Conservation (phyloP, 2,329 filamentous ascomycete species). For the Colletotrichum scovillei region DNA sequence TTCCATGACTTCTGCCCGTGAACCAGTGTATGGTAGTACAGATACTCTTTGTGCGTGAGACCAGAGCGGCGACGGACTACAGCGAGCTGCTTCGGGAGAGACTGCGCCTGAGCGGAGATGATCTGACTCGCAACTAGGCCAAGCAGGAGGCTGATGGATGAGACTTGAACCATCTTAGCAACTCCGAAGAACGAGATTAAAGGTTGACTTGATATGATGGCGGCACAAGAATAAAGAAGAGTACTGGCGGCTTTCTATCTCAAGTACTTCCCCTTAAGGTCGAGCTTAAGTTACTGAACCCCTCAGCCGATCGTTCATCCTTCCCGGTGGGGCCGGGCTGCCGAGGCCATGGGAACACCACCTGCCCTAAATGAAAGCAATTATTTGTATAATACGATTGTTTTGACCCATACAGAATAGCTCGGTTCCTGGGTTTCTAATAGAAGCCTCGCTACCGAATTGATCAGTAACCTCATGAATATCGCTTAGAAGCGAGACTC, state of each 20-base stretch:
- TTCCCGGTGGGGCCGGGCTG: neutral
- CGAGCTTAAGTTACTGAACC: too few species aligned
- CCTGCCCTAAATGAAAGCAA: neutral
- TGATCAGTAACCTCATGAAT: neutral
- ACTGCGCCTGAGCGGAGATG: neutral
- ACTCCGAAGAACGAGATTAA: neutral
- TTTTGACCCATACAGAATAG: too few species aligned
- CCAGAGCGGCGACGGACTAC: conserved; percentile 18
- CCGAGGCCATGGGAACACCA: neutral
- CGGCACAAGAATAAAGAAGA: neutral
- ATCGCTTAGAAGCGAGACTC: neutral
- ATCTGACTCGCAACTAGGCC: neutral
- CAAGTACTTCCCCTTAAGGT: neutral
- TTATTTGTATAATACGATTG: too few species aligned
- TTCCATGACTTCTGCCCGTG: conserved; percentile 20
- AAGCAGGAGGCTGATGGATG: neutral
- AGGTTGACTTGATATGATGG: too few species aligned
- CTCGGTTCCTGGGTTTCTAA: too few species aligned
- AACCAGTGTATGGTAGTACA: conserved; percentile 15
- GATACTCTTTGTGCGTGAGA: conserved; percentile 11
- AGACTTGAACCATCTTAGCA: neutral
- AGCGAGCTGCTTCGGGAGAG: conserved; percentile 12
- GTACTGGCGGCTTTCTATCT: rapidly evolving
- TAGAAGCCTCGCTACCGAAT: neutral
- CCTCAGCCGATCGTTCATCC: neutral